phyloP scores from a whole-genome alignment of 805 yeast species.

The Cyberlindnera sargentensis region DNA sequence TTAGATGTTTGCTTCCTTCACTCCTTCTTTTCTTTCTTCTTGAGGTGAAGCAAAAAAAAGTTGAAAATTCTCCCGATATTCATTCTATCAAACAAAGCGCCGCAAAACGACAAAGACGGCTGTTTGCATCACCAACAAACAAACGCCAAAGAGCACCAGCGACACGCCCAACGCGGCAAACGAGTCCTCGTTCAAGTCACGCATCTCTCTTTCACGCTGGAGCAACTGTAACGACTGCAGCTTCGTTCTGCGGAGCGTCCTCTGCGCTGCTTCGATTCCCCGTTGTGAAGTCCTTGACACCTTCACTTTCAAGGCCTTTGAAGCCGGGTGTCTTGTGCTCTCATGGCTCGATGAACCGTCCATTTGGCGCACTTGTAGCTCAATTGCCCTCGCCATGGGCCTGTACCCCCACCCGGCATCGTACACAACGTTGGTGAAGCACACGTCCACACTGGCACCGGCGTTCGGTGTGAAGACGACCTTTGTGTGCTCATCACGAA shows the following conservation, averaged over 20 bases:
- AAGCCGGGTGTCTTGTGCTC: neutral
- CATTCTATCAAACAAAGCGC: neutral
- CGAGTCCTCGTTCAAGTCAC: slow-evolving; percentile 19
- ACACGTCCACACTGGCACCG: slow-evolving; percentile 16
- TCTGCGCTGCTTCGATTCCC: neutral
- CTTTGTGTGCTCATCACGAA: slow-evolving; percentile 4
- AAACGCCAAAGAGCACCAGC: slow-evolving; percentile 7
- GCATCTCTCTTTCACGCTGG: slow-evolving; percentile 8
- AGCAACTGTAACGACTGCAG: slow-evolving; percentile 1
- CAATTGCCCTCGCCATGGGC: slow-evolving; percentile 10
- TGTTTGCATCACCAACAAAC: slow-evolving; percentile 11
- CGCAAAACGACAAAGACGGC: slow-evolving; percentile 5
- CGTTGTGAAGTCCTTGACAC: neutral
- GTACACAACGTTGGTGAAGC: slow-evolving; percentile 24
- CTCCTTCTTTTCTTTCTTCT: too few species aligned
- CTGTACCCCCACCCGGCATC: slow-evolving; percentile 30
- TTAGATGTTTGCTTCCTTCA: neutral
- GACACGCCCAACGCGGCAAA: slow-evolving; percentile 5
- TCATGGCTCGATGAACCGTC: neutral
- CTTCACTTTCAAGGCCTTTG: too few species aligned
- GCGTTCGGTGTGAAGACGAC: slow-evolving; percentile 10
- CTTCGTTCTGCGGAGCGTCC: neutral
- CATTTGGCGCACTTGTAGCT: slow-evolving; percentile 3
- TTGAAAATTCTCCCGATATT: too few species aligned
- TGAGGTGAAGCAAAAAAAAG: neutral